Evolutionary conservation across 2,329 filamentous ascomycete genomes (phyloP).

Genomic region (Aspergillus amoenus): DNA sequence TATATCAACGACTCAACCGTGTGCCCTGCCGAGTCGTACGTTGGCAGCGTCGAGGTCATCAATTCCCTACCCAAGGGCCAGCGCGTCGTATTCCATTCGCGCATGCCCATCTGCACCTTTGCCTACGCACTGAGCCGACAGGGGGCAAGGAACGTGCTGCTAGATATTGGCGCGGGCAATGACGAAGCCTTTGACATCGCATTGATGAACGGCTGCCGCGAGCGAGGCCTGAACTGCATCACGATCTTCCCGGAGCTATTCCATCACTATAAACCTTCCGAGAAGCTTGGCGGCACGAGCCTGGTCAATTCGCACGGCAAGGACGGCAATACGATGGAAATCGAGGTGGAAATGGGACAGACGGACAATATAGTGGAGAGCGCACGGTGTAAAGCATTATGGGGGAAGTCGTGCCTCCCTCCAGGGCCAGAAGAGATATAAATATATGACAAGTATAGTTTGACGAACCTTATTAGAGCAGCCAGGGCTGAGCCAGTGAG

Average conservation of each 20-base stretch:
- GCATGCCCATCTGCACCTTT: constrained; percentile 34
- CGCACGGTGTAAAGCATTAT: constrained; percentile 37
- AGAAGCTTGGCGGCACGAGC: constrained; percentile 23
- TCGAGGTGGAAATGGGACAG: constrained; percentile 31
- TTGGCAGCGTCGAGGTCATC: constrained; percentile 14
- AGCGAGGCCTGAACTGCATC: constrained; percentile 33
- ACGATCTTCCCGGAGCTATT: constrained; percentile 39
- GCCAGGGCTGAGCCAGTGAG: no score
- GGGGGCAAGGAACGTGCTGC: constrained; percentile 38
- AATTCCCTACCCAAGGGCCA: constrained; percentile 14
- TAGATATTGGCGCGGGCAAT: constrained; percentile 25
- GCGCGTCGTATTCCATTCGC: constrained; percentile 28
- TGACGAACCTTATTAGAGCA: no score
- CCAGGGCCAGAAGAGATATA: neutral
- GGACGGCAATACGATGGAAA: constrained; percentile 20
- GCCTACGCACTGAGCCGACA: constrained; percentile 41
- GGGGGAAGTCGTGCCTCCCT: constrained; percentile 8
- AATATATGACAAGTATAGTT: no score
- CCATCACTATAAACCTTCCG: constrained; percentile 34
- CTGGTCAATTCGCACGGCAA: constrained; percentile 20
- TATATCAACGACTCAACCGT: constrained; percentile 26
- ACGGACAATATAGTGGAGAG: constrained; percentile 38
- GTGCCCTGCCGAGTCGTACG: constrained; percentile 19
- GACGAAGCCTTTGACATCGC: constrained; percentile 39
- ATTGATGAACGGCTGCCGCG: constrained; percentile 31